A percentile compares a stretch with the other conserved stretches of the same genome.
Conservation (phyloP, 768 basidiomycete species). For the Amanita fuliginea region DNA sequence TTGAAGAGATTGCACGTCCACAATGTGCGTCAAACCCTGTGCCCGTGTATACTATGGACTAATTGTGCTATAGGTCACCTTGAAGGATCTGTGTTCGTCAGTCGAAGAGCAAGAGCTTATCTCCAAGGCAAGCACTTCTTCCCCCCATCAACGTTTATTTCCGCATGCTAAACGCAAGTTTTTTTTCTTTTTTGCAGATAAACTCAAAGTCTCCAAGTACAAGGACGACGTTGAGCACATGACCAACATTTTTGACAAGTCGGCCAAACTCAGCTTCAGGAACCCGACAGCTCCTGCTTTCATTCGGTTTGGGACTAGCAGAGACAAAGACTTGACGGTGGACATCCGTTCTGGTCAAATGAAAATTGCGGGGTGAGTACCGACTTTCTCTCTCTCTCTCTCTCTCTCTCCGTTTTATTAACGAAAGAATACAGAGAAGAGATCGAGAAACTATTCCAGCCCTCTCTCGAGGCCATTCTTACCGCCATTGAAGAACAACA, state of each 20-base stretch:
- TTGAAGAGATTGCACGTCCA: slow-evolving; percentile 1
- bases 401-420: not conserved
- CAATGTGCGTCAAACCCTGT: slow-evolving; percentile 5
- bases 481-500: not conserved
- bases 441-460: slow-evolving; percentile 1
- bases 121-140: slow-evolving; percentile 23
- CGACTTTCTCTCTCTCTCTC: not conserved
- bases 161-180: slow-evolving; percentile 16
- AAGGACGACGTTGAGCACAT: slow-evolving; percentile 5
- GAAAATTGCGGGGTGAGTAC: slow-evolving; percentile 24
- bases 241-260: slow-evolving; percentile 20
- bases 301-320: slow-evolving; percentile 34
- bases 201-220: slow-evolving; percentile 16
- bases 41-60: no score
- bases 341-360: slow-evolving; percentile 37
- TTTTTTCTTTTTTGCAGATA: slow-evolving; percentile 20
- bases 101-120: slow-evolving; percentile 26
- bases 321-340: slow-evolving; percentile 26
- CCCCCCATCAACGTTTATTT: not conserved
- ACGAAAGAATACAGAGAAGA: not conserved
- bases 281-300: slow-evolving; percentile 27
- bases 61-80: no score
- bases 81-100: slow-evolving; percentile 42
- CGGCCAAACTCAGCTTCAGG: slow-evolving; percentile 35
- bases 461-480: slow-evolving; percentile 2